Evolutionary conservation across 2,329 filamentous ascomycete genomes (phyloP).

Genomic region (Neurospora crassa): DNA sequence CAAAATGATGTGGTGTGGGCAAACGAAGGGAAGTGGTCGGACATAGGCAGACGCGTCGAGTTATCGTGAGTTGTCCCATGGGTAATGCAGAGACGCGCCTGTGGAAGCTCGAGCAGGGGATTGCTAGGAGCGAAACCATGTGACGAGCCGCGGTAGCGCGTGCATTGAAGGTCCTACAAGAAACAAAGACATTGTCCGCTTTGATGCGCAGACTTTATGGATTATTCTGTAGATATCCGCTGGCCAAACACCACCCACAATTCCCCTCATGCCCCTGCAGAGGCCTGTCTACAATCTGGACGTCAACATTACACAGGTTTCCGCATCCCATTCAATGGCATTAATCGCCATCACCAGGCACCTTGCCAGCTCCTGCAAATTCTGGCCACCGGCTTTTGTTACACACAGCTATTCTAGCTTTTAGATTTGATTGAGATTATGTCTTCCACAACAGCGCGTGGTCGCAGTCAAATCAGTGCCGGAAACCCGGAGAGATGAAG

Average conservation of each 20-base stretch:
- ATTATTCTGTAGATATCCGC: neutral
- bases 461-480: neutral
- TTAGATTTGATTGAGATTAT: neutral
- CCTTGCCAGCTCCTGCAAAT: neutral
- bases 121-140: constrained; percentile 9
- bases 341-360: neutral
- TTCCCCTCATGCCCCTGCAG: neutral
- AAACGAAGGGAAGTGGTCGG: neutral
- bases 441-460: neutral
- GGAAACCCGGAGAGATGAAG: neutral
- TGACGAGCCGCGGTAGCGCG: neutral
- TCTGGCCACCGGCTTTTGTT: neutral
- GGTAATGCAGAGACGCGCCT: neutral
- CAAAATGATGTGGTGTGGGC: neutral
- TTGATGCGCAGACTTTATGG: too few relatives aligned
- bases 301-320: neutral
- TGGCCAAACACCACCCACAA: neutral
- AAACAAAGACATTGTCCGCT: neutral
- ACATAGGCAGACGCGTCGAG: neutral
- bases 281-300: neutral
- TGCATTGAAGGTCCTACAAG: neutral
- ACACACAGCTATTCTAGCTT: neutral
- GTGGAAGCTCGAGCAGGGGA: neutral
- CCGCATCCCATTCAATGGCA: neutral
- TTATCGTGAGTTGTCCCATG: neutral